Evolutionary conservation across 2,329 filamentous ascomycete genomes (phyloP), one percentile per base, ranked within the genome.

Genomic region (Aphanocladium album): DNA sequence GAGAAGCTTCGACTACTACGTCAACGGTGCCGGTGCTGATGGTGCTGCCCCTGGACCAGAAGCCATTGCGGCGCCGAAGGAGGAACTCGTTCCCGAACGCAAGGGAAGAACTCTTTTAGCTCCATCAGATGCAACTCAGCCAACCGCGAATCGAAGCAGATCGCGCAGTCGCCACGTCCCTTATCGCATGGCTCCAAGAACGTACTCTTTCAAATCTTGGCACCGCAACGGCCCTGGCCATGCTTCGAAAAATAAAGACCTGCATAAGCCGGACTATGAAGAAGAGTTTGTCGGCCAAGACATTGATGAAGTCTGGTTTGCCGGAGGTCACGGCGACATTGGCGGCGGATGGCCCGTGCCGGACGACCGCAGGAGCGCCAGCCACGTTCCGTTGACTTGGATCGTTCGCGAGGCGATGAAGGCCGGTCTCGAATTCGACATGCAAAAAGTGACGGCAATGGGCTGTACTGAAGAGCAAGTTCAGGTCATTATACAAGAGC

Each of bases 281-380:
- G 39, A 52, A 9, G 77, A 81, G 23, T 78, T 79, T 2, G 74
- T 72, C 0, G 78, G 80, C 1, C 89, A 93, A 68, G 89, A 93
- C 65, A 88, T 93, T 52, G 83, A 90, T 62, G 90, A 95, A 67
- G 83, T 93, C 1, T 90, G 88, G 88, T 95, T 95, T 67, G 80
- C 89, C 0, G 90, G 90, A 9, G 86, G 87, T 12, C 90, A 96
- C 64, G 90, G 85, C 1, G 90, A 93, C 64, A 85, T 93, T 33
- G 90, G 90, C 1, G 90, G 90, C 11, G 90, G 90, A 0, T 92
- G 89, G 89, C 82, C 83, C 54, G 75, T 82, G 4, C 74, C 83
- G 0, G 71, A 77, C 0, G 77, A 77, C 1, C 80, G 78, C 25
- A 89, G 89, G 68, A 80, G 86, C 8, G 77, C 89, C 25, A 89